These are phyloP conservation scores for Solanum hybrid DNA, from an alignment of 305 asterid species.

Conservation along the genomic window DNA sequence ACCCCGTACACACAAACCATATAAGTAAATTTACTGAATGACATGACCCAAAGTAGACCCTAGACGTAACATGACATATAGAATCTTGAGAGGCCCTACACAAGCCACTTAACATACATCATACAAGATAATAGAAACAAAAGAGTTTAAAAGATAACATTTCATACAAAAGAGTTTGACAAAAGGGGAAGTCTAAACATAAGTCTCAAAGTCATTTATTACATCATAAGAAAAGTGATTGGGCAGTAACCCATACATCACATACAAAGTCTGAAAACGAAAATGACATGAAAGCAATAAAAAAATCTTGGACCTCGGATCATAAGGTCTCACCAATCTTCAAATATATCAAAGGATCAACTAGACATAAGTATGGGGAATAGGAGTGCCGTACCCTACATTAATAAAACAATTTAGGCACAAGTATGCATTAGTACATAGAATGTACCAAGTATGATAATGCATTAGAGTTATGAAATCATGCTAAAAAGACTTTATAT, in stretches of 20 bases:
- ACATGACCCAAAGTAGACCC: not conserved
- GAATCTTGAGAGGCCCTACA: not conserved
- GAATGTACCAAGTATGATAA: not conserved
- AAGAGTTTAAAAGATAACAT: not conserved
- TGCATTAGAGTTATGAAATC: not conserved
- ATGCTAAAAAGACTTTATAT: not conserved
- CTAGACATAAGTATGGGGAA: not conserved
- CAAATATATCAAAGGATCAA: not conserved
- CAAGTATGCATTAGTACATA: not conserved
- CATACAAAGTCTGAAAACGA: not conserved
- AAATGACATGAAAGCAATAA: not conserved
- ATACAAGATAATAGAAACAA: not conserved
- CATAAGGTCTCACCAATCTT: not conserved
- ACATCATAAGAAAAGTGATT: not conserved
- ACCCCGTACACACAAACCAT: not conserved
- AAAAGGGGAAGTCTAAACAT: not conserved
- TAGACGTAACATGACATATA: not conserved
- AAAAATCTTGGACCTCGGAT: not conserved
- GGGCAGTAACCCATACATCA: not conserved
- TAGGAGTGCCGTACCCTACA: not conserved
- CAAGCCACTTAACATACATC: not conserved
- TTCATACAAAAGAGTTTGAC: not conserved
- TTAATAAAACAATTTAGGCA: too few species aligned
- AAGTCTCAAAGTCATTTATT: not conserved
- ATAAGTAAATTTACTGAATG: not conserved